Evolutionary conservation across 345 rosid genomes (phyloP), one percentile per base, ranked within the genome.

Genomic region (Acer negundo): DNA sequence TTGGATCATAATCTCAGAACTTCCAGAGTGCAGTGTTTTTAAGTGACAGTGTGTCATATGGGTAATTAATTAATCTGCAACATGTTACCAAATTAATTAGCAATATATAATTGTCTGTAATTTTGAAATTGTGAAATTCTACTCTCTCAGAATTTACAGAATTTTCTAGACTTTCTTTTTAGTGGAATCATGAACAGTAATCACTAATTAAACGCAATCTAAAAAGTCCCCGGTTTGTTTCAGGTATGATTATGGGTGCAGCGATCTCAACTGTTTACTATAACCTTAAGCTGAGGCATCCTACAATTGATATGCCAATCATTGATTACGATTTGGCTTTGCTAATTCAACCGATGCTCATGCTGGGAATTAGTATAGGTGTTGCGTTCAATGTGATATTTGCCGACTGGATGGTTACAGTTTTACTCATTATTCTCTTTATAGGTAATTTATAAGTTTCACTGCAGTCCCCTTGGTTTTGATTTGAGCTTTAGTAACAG

Each of bases 191-290:
- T 12, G 10, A 49, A 53, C 53, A 1, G 12, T 53, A 42, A 1
- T 66, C 6, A n/a, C 64, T 1, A 42, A 22, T 13, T 20, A 69
- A 46, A 23, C 0, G 22, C 2, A 22, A 11, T 20, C 26, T 42
- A 46, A 22, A 3, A 1, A 11, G 31, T 9, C 26, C 8, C 8
- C 26, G 80, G 65, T 66, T 64, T 65, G 69, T 56, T 70, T 75
- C 80, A 94, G 97, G 98, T 77, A 92, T 92, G 94, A 94, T 94
- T 67, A 89, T 92, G 92, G 98, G 98, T 61, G 97, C 89, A 55
- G 86, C 96, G 13, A 89, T 74, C 20, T 91, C 98, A 55, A 88
- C 94, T 2, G 92, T 92, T 66, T 92, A 94, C 90, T 94, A 89
- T 82, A 92, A 94, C 70, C 85, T 94, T 67, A 89, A 80, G 80